These are phyloP conservation scores for Aspergillus jensenii DNA, from an alignment of 2,329 filamentous ascomycete species.

Conservation along the genomic window DNA sequence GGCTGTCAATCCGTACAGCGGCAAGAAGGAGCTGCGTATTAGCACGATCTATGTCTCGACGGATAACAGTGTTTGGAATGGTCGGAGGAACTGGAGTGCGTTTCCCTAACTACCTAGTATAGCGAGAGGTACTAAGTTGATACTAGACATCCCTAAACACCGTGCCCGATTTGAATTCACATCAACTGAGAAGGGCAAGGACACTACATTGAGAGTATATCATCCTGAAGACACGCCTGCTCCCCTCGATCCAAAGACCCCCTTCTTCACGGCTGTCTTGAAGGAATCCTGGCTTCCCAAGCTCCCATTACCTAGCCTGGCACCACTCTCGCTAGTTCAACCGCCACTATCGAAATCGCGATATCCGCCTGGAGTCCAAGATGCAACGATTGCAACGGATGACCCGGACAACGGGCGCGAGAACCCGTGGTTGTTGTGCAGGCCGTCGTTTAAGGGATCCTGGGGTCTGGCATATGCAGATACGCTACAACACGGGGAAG, in stretches of 20 bases:
- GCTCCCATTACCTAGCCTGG: neutral
- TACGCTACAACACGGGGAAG: neutral
- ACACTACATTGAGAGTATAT: neutral
- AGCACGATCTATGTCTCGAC: conserved; percentile 2
- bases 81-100: conserved; percentile 6
- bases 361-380: neutral
- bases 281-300: neutral
- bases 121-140: neutral
- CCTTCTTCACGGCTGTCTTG: neutral
- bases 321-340: neutral
- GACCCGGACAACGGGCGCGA: conserved; percentile 2
- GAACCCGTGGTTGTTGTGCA: neutral
- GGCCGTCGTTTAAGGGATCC: neutral
- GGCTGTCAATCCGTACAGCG: neutral
- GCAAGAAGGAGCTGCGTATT: neutral
- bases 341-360: neutral
- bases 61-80: conserved; percentile 7
- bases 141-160: conserved; percentile 5
- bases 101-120: neutral
- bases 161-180: conserved; percentile 3
- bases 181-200: too few relatives aligned
- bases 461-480: neutral
- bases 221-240: neutral
- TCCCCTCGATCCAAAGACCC: neutral
- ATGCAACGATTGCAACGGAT: neutral